Evolutionary conservation across 805 yeast genomes (phyloP).

Genomic region (Debaryomyces prosopidis): DNA sequence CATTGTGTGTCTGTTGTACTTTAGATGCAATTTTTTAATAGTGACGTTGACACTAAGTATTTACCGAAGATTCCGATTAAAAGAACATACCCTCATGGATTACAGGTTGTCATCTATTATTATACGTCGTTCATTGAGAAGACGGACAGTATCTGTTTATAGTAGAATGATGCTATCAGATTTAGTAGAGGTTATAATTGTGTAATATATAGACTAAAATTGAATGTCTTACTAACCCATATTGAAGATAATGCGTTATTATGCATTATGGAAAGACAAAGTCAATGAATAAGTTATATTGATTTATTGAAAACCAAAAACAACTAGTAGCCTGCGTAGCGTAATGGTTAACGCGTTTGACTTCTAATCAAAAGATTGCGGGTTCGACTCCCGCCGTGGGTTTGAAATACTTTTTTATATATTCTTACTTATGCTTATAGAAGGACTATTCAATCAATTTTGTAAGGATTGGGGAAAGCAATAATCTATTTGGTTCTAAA

Average conservation of each 20-base stretch:
- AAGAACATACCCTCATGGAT: too few relatives aligned
- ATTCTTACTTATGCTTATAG: background rate
- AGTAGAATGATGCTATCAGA: too few relatives aligned
- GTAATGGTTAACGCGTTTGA: conserved; percentile 69
- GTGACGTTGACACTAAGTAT: background rate
- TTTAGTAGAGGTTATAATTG: too few relatives aligned
- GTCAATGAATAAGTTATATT: background rate
- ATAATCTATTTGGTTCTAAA: background rate
- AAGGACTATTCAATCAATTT: background rate
- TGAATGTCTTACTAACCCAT: too few relatives aligned
- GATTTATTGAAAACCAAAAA: background rate
- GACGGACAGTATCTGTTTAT: too few relatives aligned
- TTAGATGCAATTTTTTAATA: conserved; percentile 25
- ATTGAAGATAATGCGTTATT: too few relatives aligned
- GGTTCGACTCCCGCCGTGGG: conserved; percentile 60
- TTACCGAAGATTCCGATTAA: too few relatives aligned
- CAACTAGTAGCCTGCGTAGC: conserved; percentile 39
- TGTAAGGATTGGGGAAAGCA: background rate
- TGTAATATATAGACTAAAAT: too few relatives aligned
- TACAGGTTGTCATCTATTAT: too few relatives aligned
- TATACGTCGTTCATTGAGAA: too few relatives aligned
- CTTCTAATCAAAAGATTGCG: conserved; percentile 67
- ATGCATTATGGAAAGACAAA: background rate
- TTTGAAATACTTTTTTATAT: conserved; percentile 12
- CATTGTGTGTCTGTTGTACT: conserved; percentile 42